Evolutionary conservation across 192 early-diverging fungal genomes (phyloP), one percentile per base, ranked within the genome.

Genomic region (Ambispora gerdemannii): DNA sequence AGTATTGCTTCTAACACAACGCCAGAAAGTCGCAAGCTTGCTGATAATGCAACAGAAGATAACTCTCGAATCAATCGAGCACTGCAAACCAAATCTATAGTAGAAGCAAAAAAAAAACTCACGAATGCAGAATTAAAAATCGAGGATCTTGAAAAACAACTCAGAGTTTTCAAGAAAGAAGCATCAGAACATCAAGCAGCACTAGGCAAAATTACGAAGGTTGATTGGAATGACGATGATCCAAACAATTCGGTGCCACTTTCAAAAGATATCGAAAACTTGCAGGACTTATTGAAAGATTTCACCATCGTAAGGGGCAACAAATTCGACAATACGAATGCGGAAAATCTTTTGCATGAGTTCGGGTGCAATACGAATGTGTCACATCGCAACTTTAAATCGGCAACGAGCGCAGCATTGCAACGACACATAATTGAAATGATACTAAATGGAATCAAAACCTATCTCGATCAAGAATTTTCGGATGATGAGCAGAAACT

Each of bases 151-250:
- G 19, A 24, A 20, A 58, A 58, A 13, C 22, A 58, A 58, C 36
- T 38, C 7, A 10, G 3, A 47, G 25, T 47, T 1, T 28, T 65
- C 3, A 65, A 65, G 6, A n/a, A 11, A 15, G 63, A 65, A 30
- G 43, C 63, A 22, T 50, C 24, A 50, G 24, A 50, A 47, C 47
- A 65, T 50, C 63, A 65, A 47, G 32, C 43, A n/a, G 38, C 63
- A 1, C 47, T 65, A 27, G 63, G 63, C 19, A 36, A 33, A 47
- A n/a, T 20, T 3, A 49, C 63, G 6, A 22, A 30, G 24, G 32
- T 30, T 43, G 38, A 15, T 43, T 43, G 38, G 38, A 43, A 43
- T 10, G 6, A 43, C 15, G 15, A 43, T 43, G 38, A 43, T 43
- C 38, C 38, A 10, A 43, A 43, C 15, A 43, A 15, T 15, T 6